Conservation (phyloP, 2,329 filamentous ascomycete species). For the Pseudodiploospora longispora region DNA sequence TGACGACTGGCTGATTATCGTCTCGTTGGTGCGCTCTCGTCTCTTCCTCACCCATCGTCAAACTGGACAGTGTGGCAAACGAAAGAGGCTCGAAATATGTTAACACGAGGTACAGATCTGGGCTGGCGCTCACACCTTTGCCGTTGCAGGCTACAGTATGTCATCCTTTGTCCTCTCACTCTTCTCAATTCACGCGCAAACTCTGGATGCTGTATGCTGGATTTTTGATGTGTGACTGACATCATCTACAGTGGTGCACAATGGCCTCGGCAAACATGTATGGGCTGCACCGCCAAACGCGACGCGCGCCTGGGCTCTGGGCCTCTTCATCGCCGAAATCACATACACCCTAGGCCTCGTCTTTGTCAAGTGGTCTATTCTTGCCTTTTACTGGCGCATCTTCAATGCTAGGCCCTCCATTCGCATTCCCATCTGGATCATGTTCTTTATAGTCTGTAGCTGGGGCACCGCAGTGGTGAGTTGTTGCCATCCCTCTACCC, state of each 20-base stretch:
- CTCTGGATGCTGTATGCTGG: no score
- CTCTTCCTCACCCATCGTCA: neutral
- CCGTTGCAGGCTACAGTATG: no score
- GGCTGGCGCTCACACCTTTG: no score
- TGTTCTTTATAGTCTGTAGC: constrained; percentile 9
- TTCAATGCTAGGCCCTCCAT: constrained; percentile 14
- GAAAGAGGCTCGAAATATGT: no score
- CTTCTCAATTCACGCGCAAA: no score
- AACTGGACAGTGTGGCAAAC: no score
- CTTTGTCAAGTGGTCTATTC: constrained; percentile 16
- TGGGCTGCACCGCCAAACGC: constrained; percentile 15
- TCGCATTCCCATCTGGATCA: constrained; percentile 11
- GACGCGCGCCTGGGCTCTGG: constrained; percentile 12
- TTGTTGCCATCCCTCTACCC: neutral
- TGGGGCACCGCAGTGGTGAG: constrained; percentile 17
- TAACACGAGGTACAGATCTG: no score
- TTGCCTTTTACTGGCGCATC: constrained; percentile 18
- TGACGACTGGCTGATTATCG: constrained; percentile 18
- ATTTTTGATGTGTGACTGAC: neutral
- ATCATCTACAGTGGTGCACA: constrained; percentile 9
- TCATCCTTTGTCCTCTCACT: no score
- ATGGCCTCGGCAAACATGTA: constrained; percentile 15
- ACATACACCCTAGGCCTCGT: constrained; percentile 13
- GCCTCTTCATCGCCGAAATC: constrained; percentile 15
- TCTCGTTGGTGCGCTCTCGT: constrained; percentile 12